These are phyloP conservation scores for Quercus agrifolia DNA, from an alignment of 306 rosid species.

Conservation along the genomic window DNA sequence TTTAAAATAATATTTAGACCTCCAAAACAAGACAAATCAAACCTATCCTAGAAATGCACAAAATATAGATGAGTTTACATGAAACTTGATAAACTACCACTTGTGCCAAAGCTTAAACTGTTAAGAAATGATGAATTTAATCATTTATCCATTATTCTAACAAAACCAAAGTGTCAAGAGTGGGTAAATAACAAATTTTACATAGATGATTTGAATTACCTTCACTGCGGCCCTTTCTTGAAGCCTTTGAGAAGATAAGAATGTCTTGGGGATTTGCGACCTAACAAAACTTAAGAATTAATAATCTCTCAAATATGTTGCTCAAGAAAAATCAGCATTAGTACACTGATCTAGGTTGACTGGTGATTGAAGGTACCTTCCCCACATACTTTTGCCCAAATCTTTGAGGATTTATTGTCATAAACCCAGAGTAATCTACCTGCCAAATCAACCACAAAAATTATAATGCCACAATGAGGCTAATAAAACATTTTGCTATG, in stretches of 20 bases:
- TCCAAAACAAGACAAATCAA: neutral
- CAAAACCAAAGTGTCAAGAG: neutral
- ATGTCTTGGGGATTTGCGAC: slow-evolving; percentile 99
- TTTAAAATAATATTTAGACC: neutral
- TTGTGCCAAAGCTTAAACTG: too few species aligned
- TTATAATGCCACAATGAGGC: neutral
- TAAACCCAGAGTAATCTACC: slow-evolving; percentile 99
- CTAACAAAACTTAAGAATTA: slow-evolving; percentile 34
- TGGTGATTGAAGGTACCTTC: slow-evolving; percentile 57
- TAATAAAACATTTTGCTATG: neutral
- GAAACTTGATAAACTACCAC: too few species aligned
- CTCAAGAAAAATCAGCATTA: slow-evolving; percentile 22
- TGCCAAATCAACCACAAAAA: slow-evolving; percentile 33
- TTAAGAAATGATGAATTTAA: too few species aligned
- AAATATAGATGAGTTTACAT: too few species aligned
- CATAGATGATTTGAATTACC: slow-evolving; percentile 45
- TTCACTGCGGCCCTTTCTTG: slow-evolving; percentile 59
- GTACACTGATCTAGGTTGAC: slow-evolving; percentile 24
- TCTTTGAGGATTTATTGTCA: slow-evolving; percentile 97
- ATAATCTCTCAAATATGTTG: slow-evolving; percentile 27
- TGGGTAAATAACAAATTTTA: neutral
- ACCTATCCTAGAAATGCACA: neutral
- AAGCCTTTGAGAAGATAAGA: slow-evolving; percentile 92
- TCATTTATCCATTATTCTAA: neutral
- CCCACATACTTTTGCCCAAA: slow-evolving; percentile 99